Evolutionary conservation across 768 basidiomycete species (phyloP), one percentile per base, ranked within the genome.

Genomic region (Termitomyces sp.): DNA sequence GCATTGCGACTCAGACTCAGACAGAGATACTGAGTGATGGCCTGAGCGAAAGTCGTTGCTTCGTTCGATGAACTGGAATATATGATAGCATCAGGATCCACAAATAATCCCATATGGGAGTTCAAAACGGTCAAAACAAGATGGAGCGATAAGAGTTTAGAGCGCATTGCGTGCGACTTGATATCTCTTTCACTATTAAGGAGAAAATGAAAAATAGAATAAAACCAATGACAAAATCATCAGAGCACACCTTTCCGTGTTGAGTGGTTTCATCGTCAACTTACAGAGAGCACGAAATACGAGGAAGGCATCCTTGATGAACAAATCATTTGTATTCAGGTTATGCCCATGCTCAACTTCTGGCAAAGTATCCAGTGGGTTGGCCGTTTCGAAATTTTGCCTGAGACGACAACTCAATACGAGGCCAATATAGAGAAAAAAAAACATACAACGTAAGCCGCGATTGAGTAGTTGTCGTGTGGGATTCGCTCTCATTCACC

Each of bases 231-330:
- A 2, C 21, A 48, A 26, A 38, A 21, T 50, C 53, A 5, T 17
- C 32, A 47, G 19, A 32, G 37, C 82, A 49, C 45, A 94, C 95
- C 92, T 96, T 71, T 99, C 97, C 5, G 81, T 84, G 62, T 92
- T 90, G 45, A 99, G 74, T 11, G 95, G 90, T 69, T 98, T 98
- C 95, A 98, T 98, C 9, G 93, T 95, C 60, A 98, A 75, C 68
- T 98, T 98, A 76, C 97, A 98, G 11, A 99, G 76, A 0, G 97
- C 95, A 45, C 97, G 81, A 72, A 98, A 96, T 37, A 99, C 96
- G 58, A 99, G 80, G 76, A 98, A 99, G 0, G 97, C 94, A 66
- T 99, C 97, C 67, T 98, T 98, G 66, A 97, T 80, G 68, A 94
- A 96, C 53, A 98, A 72, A 62, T 99, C 96, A 51, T 90, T 85